Percentiles rank a stretch among this genome's conserved stretches.
Evolutionary conservation across 352 stramenopile genomes (phyloP).

Genomic region (Pythium rishiriense): DNA sequence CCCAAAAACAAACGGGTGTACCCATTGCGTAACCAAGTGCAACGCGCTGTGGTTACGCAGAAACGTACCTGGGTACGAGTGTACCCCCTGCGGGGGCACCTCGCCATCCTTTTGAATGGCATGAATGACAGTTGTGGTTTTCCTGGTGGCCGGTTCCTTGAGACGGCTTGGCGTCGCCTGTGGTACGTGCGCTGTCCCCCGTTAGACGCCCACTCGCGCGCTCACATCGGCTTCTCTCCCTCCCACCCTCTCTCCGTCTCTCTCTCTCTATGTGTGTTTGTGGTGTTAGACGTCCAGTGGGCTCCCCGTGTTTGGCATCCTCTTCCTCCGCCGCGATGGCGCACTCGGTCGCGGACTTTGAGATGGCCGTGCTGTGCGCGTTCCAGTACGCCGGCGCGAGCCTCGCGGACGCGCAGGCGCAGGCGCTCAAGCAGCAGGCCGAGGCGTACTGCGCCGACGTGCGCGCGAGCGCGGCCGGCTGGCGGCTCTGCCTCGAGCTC

Average conservation of each 20-base stretch:
- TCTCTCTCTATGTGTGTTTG: background rate
- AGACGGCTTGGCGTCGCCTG: no score
- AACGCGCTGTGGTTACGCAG: no score
- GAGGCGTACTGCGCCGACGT: slow-evolving; percentile 65
- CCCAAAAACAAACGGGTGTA: no score
- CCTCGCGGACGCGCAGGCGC: slow-evolving; percentile 44
- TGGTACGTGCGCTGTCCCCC: no score
- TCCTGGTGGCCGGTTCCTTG: background rate
- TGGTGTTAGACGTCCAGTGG: no score
- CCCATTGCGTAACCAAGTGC: no score
- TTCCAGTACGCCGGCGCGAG: slow-evolving; percentile 79
- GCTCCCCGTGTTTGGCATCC: no score
- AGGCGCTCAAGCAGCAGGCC: slow-evolving; percentile 67
- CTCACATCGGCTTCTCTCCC: no score
- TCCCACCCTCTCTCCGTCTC: background rate
- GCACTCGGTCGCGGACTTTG: slow-evolving; percentile 52
- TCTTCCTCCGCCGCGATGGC: slow-evolving; percentile 14
- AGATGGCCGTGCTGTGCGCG: slow-evolving; percentile 73
- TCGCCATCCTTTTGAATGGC: background rate
- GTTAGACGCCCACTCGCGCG: no score
- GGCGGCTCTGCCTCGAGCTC: slow-evolving; percentile 64
- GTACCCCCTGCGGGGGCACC: background rate
- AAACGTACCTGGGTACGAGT: no score
- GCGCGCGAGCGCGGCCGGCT: slow-evolving; percentile 53
- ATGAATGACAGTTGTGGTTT: background rate